phyloP scores from a whole-genome alignment of 106 monocot species.

The Triglochin maritima region DNA sequence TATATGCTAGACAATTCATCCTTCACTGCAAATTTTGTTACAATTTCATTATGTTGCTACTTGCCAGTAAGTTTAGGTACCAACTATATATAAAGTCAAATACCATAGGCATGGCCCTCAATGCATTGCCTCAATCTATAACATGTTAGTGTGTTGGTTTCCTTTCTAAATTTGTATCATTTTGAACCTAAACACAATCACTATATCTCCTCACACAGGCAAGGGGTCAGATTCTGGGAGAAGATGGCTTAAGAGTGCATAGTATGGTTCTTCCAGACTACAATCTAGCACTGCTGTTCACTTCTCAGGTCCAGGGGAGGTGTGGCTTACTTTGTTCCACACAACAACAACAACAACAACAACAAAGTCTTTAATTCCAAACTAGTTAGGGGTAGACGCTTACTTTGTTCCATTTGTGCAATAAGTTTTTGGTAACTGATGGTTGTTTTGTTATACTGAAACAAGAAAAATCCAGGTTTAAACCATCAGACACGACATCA shows the following conservation, averaged over 20 bases:
- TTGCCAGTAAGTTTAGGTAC: no score
- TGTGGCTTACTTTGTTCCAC: slow-evolving; percentile 5
- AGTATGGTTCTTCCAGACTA: slow-evolving; percentile 76
- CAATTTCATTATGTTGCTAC: background rate
- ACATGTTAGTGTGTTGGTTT: no score
- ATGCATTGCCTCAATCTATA: no score
- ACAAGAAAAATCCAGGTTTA: slow-evolving; percentile 37
- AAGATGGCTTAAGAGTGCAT: slow-evolving; percentile 82
- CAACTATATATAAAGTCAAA: no score
- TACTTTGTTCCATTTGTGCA: background rate
- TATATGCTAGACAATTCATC: no score
- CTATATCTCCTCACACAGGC: slow-evolving; percentile 22
- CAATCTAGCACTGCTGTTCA: slow-evolving; percentile 65
- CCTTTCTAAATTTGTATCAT: no score
- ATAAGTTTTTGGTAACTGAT: background rate
- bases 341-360: no score
- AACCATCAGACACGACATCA: slow-evolving; percentile 58
- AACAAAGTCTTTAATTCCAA: no score
- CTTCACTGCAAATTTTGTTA: background rate
- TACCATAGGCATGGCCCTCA: no score
- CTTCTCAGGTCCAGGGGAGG: slow-evolving; percentile 87
- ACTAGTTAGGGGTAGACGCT: slow-evolving; percentile 62
- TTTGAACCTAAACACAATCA: background rate
- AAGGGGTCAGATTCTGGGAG: slow-evolving; percentile 74
- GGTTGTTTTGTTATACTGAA: no score